Evolutionary conservation across 1,284 basidiomycete genomes (phyloP).

Genomic region (Mycosarcoma mackinlayi): DNA sequence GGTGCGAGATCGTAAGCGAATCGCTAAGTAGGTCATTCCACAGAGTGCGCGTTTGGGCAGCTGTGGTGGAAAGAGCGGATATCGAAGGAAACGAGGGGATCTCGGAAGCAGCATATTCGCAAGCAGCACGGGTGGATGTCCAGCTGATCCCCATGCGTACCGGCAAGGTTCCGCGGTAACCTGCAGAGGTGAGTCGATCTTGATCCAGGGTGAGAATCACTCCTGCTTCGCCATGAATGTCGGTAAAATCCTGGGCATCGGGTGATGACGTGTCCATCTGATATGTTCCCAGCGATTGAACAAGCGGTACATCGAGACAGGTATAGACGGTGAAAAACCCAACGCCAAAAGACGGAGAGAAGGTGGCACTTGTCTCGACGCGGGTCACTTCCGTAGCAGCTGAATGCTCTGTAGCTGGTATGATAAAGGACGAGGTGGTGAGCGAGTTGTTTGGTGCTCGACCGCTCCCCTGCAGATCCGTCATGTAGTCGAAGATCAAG

Average conservation of each 20-base stretch:
- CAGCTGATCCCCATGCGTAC: conserved; percentile 43
- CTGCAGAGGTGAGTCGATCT: conserved; percentile 4
- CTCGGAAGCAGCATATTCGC: conserved; percentile 29
- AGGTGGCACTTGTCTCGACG: conserved; percentile 22
- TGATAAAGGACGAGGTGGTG: conserved; percentile 5
- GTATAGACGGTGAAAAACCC: conserved; percentile 32
- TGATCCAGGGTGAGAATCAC: conserved; percentile 16
- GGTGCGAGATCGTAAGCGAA: conserved; percentile 12
- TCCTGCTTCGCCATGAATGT: conserved; percentile 20
- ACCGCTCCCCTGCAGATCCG: conserved; percentile 27
- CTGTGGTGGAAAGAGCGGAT: conserved; percentile 9
- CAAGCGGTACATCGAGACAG: conserved; percentile 34
- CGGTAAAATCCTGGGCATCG: not conserved
- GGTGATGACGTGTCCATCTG: conserved; percentile 1
- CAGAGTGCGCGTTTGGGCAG: not conserved
- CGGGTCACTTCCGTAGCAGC: conserved; percentile 11
- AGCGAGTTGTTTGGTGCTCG: conserved; percentile 16
- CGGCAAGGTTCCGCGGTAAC: conserved; percentile 8
- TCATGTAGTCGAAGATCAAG: conserved; percentile 39
- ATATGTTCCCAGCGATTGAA: conserved; percentile 8
- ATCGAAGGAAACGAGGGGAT: conserved; percentile 17
- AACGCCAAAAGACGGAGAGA: conserved; percentile 32
- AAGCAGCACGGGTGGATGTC: conserved; percentile 32
- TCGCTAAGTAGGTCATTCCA: conserved; percentile 38
- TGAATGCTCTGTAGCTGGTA: not conserved